Conservation (phyloP, 768 basidiomycete species). For the Tylopilus vinaceipallidus region DNA sequence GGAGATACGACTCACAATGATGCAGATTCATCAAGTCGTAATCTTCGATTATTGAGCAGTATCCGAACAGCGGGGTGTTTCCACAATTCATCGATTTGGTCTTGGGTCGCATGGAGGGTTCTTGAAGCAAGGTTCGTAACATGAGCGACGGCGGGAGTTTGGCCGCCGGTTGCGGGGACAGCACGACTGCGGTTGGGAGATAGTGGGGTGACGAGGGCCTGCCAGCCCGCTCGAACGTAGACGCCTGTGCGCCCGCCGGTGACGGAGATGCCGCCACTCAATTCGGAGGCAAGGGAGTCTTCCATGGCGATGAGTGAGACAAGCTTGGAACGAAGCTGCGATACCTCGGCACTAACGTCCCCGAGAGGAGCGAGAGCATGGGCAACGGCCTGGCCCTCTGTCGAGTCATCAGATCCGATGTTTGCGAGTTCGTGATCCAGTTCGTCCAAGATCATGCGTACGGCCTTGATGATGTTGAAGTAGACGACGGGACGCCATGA, state of each 20-base stretch:
- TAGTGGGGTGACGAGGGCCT: slow-evolving; percentile 48
- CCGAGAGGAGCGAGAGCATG: slow-evolving; percentile 33
- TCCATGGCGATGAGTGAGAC: slow-evolving; percentile 67
- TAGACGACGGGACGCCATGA: slow-evolving; percentile 81
- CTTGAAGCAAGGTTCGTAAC: slow-evolving; percentile 54
- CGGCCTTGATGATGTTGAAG: slow-evolving; percentile 79
- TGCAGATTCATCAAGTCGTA: slow-evolving; percentile 74
- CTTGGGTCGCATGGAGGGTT: slow-evolving; percentile 46
- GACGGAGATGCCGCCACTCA: slow-evolving; percentile 63
- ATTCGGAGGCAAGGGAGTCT: slow-evolving; percentile 62
- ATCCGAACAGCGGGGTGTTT: slow-evolving; percentile 60
- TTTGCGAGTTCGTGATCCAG: slow-evolving; percentile 56
- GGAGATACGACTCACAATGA: slow-evolving; percentile 53
- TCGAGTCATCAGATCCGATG: slow-evolving; percentile 25
- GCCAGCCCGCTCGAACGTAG: slow-evolving; percentile 74
- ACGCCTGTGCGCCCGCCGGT: slow-evolving; percentile 60
- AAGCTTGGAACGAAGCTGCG: slow-evolving; percentile 51
- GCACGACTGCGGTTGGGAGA: slow-evolving; percentile 42
- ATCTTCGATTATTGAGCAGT: slow-evolving; percentile 53
- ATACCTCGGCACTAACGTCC: slow-evolving; percentile 44
- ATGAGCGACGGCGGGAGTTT: slow-evolving; percentile 33
- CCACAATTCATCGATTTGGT: slow-evolving; percentile 67
- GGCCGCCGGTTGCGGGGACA: slow-evolving; percentile 34
- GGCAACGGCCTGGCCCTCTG: slow-evolving; percentile 31
- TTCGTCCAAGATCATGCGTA: slow-evolving; percentile 72